Evolutionary conservation across 306 rosid species (phyloP), one percentile per base, ranked within the genome.

Genomic region (Echinosophora koreensis): DNA sequence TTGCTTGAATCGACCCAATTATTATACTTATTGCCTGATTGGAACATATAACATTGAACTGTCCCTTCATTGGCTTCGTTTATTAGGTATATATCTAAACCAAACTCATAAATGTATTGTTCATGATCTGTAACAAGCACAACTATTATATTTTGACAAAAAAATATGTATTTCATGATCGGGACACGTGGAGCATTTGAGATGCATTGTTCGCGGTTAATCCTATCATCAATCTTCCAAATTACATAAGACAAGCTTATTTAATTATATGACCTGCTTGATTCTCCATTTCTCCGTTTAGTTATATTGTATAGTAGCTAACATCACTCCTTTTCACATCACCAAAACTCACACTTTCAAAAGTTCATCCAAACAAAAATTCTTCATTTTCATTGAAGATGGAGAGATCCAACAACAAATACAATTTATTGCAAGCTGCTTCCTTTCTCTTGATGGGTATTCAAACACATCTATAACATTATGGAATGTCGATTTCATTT

Each of bases 401-500:
- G 54, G 56, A 34, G 49, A 15, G 73, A 78, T 78, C 66, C 63
- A 82, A 82, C 74, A 56, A 47, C 46, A 47, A 76, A 62, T 67
- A 64, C 22, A 78, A 56, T 52, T 83, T 67, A 78, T 83, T 78
- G 72, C 39, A 46, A 59, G 70, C 79, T 56, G 38, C 70, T 63
- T 82, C 63, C 74, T 76, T 64, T 69, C 54, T 72, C 61, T 77
- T 46, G 58, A 56, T 77, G 79, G 35, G 51, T 64, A 77, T 82
- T 57, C 68, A 63, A 73, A 58, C 84, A 66, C 50, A 61, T 69
- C 42, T 67, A 28, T 51, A 41, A 56, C 71, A 42, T 69, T 35
- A 49, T 35, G 56, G 54, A 78, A 58, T 47, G 42, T 30, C 63
- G 41, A 66, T 63, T 78, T 67, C 73, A 15, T 60, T 60, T 10